A percentile compares a stretch with the other conserved stretches of the same genome.
These are phyloP conservation scores for Suillus occidentalis DNA, from an alignment of 768 basidiomycete species.

Conservation along the genomic window DNA sequence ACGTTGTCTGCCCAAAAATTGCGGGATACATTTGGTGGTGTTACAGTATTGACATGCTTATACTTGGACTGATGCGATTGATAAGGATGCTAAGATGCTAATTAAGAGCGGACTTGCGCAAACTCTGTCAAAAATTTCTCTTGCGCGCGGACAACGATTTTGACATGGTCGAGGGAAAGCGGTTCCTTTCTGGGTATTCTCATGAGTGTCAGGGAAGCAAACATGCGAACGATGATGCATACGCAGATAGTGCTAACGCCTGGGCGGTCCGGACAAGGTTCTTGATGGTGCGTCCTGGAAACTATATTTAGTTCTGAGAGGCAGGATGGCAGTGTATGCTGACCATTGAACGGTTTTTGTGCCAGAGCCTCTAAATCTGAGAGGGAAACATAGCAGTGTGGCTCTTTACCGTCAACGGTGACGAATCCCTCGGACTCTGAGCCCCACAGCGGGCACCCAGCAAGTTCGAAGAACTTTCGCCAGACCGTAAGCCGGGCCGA, in stretches of 20 bases:
- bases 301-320: background rate
- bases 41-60: constrained; percentile 1
- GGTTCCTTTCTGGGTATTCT: constrained; percentile 13
- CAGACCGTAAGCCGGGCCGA: constrained; percentile 22
- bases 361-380: constrained; percentile 25
- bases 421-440: constrained; percentile 8
- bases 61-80: background rate
- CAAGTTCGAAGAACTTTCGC: constrained; percentile 27
- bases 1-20: background rate
- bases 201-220: background rate
- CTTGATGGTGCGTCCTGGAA: constrained; percentile 29
- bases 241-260: constrained; percentile 26
- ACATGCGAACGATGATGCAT: background rate
- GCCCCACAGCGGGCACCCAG: constrained; percentile 11
- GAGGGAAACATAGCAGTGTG: constrained; percentile 6
- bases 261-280: constrained; percentile 33
- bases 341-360: constrained; percentile 29
- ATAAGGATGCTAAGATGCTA: background rate
- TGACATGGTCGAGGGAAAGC: constrained; percentile 20
- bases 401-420: constrained; percentile 7
- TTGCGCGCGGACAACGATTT: constrained; percentile 22
- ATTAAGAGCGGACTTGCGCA: constrained; percentile 4
- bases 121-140: constrained; percentile 29
- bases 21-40: background rate
- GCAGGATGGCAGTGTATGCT: background rate